Evolutionary conservation across 1,284 basidiomycete genomes (phyloP).

Genomic region (Agaricales sp.): DNA sequence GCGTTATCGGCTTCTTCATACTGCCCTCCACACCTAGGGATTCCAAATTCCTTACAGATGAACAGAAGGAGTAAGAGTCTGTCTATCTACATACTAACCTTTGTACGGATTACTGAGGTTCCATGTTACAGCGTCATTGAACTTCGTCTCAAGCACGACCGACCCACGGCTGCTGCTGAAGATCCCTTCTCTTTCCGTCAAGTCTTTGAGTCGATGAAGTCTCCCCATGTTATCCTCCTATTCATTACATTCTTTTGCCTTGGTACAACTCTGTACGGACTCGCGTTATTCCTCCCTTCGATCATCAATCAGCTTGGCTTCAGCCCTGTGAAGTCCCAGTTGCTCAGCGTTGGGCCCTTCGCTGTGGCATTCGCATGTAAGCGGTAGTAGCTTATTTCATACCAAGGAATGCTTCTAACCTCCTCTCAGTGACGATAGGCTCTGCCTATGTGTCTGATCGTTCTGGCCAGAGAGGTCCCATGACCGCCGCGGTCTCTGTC

Average conservation of each 20-base stretch:
- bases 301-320: conserved; percentile 35
- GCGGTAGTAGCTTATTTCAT: too few relatives aligned
- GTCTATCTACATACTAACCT: too few relatives aligned
- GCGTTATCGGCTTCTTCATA: conserved; percentile 35
- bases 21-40: conserved; percentile 37
- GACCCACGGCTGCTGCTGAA: conserved; percentile 16
- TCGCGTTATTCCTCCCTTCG: conserved; percentile 31
- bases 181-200: conserved; percentile 23
- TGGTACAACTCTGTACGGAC: conserved; percentile 30
- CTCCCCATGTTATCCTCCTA: conserved; percentile 24
- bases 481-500: conserved; percentile 17
- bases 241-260: too few relatives aligned
- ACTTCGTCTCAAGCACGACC: conserved; percentile 19
- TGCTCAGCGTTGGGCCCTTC: conserved; percentile 24
- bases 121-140: too few relatives aligned
- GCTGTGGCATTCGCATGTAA: conserved; percentile 22
- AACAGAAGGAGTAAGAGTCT: conserved; percentile 31
- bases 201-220: conserved; percentile 19
- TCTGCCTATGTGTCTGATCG: conserved; percentile 22
- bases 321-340: conserved; percentile 18
- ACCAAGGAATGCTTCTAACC: too few relatives aligned
- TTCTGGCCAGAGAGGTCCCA: conserved; percentile 21
- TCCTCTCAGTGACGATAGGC: conserved; percentile 20
- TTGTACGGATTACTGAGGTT: too few relatives aligned
- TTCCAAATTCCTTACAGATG: conserved; percentile 28